Evolutionary conservation across 148 eudicot genomes (phyloP).

Genomic region (Rhododendron ovatum): DNA sequence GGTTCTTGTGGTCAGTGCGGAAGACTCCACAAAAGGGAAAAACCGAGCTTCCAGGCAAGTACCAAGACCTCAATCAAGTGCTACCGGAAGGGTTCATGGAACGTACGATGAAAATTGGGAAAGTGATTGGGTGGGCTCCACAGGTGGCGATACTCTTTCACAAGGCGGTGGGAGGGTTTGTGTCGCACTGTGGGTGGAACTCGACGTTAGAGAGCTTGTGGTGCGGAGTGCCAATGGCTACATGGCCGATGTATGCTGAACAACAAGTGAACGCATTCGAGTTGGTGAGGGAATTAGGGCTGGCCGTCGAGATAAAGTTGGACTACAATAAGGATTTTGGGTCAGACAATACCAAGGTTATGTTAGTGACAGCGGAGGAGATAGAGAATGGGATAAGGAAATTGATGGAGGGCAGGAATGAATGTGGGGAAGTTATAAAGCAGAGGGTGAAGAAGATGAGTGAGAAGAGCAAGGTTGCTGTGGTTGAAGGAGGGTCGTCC

Average conservation of each 20-base stretch:
- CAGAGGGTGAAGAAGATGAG: constrained; percentile 9
- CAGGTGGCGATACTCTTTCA: constrained; percentile 23
- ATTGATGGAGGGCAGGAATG: constrained; percentile 8
- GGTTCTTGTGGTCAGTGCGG: constrained; percentile 39
- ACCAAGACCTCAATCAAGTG: constrained; percentile 10
- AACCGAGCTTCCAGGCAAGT: not conserved
- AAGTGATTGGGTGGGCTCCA: constrained; percentile 35
- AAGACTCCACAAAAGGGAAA: not conserved
- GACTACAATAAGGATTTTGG: constrained; percentile 9
- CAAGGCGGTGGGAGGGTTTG: constrained; percentile 20
- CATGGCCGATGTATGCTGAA: constrained; percentile 28
- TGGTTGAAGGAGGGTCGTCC: constrained; percentile 26
- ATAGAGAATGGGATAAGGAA: constrained; percentile 20
- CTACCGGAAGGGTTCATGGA: constrained; percentile 33
- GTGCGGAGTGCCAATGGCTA: constrained; percentile 25
- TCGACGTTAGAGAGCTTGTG: constrained; percentile 33
- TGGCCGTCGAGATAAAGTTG: constrained; percentile 24
- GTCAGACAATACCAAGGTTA: not conserved
- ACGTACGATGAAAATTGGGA: constrained; percentile 21
- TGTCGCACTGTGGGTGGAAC: constrained; percentile 39
- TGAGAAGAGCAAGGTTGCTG: constrained; percentile 16
- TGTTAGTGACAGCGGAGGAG: constrained; percentile 25
- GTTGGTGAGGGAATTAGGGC: constrained; percentile 19
- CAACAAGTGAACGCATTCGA: constrained; percentile 26
- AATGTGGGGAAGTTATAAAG: not conserved